These are phyloP conservation scores for Collariella sp. DNA, from an alignment of 495 filamentous ascomycete genomes.

Conservation along the genomic window DNA sequence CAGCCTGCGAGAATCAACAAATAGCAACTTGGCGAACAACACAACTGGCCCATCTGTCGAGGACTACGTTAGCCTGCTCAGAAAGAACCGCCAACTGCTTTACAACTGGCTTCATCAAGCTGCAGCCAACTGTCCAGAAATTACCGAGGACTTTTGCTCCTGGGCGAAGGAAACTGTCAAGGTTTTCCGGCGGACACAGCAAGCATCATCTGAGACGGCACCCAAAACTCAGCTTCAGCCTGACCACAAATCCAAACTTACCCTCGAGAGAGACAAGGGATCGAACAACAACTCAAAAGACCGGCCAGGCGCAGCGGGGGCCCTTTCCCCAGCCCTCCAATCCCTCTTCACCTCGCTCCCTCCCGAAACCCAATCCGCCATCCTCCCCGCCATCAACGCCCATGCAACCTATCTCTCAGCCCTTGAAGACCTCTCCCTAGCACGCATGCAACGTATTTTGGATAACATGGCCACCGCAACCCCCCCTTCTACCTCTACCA, in stretches of 20 bases:
- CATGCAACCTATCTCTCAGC: constrained; percentile 46
- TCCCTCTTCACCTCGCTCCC: constrained; percentile 40
- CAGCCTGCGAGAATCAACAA: background rate
- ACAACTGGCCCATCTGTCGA: constrained; percentile 43
- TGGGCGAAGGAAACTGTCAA: constrained; percentile 29
- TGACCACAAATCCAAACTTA: background rate
- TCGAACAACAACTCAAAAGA: background rate
- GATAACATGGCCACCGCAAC: constrained; percentile 19
- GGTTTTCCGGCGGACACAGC: constrained; percentile 18
- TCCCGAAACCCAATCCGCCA: constrained; percentile 19
- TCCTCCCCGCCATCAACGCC: constrained; percentile 40
- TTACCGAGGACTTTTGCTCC: constrained; percentile 41
- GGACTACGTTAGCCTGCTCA: constrained; percentile 51
- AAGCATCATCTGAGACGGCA: background rate
- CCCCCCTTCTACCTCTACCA: background rate
- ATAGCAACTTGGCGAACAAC: constrained; percentile 6
- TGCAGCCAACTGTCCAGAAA: constrained; percentile 51
- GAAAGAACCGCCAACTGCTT: constrained; percentile 42
- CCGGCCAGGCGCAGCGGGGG: constrained; percentile 28
- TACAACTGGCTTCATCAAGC: constrained; percentile 58
- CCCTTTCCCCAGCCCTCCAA: constrained; percentile 38
- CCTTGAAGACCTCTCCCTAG: constrained; percentile 40
- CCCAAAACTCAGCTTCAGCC: background rate
- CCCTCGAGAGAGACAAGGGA: background rate
- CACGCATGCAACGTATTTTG: constrained; percentile 39